These are phyloP conservation scores for Brassica incana DNA, from an alignment of 345 rosid genomes.

Conservation along the genomic window DNA sequence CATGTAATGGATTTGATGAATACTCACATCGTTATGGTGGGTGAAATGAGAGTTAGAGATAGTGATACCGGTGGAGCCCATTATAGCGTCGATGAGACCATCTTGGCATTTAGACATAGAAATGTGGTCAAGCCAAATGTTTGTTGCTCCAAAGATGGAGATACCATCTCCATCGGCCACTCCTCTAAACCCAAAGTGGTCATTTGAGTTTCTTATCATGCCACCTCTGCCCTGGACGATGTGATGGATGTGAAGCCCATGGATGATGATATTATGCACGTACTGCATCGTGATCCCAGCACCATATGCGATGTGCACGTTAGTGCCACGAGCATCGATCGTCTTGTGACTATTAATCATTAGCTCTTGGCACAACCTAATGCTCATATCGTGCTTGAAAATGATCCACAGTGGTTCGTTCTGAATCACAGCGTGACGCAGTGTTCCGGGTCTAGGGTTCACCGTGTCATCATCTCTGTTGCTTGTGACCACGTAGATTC, in stretches of 20 bases:
- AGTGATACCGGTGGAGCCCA: slow-evolving; percentile 76
- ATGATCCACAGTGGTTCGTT: slow-evolving; percentile 62
- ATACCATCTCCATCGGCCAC: slow-evolving; percentile 78
- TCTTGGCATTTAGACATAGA: slow-evolving; percentile 66
- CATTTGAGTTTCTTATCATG: slow-evolving; percentile 47
- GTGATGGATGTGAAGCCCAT: slow-evolving; percentile 63
- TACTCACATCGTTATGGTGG: slow-evolving; percentile 63
- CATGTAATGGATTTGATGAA: not conserved
- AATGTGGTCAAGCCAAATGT: slow-evolving; percentile 84
- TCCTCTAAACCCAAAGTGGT: slow-evolving; percentile 60
- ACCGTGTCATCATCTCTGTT: slow-evolving; percentile 52
- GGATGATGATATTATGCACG: slow-evolving; percentile 66
- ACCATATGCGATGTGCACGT: slow-evolving; percentile 62
- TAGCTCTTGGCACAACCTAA: slow-evolving; percentile 64
- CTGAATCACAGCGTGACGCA: slow-evolving; percentile 70
- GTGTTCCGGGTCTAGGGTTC: slow-evolving; percentile 62
- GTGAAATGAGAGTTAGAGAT: slow-evolving; percentile 83
- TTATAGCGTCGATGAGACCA: slow-evolving; percentile 72
- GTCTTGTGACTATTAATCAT: slow-evolving; percentile 65
- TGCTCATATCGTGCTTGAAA: slow-evolving; percentile 60
- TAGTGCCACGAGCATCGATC: slow-evolving; percentile 74
- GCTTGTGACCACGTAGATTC: slow-evolving; percentile 58
- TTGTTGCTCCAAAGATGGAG: slow-evolving; percentile 61
- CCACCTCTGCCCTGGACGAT: slow-evolving; percentile 52
- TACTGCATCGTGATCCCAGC: slow-evolving; percentile 68